Base-by-base conservation (phyloP, 2,329 filamentous ascomycete species). In the Pyrenophora teres region DNA sequence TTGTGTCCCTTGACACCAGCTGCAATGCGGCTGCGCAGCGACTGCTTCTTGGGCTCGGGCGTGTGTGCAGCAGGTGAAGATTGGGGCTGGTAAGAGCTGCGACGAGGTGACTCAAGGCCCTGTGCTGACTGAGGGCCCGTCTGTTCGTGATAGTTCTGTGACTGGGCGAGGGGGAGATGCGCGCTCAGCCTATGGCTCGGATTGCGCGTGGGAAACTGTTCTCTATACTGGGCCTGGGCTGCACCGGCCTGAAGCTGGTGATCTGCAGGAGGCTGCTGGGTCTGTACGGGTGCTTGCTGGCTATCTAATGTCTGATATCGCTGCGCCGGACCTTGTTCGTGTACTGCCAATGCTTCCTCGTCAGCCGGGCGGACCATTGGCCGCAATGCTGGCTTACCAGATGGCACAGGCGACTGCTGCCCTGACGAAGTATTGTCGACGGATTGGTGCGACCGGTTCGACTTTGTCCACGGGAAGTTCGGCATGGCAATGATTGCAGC, bases 401-500 rank as follows among this genome's bases (percentile, higher is more conserved):
- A 68, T 13, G 67, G 67, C 38, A 69, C 64, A 35, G 71, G 68
- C 47, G 69, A 71, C 21, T 65, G 59, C 42, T 71, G 71, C 38
- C 68, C 71, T 27, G 52, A 40, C 51, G 69, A 65, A 39, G 66
- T 60, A 36, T 54, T 67, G 57, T 72, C 71, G 50, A 73, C 66
- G 40, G 72, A 72, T 38, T 67, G 64, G 57, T 74, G 70, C 63
- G 72, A 72, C 52, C 65, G 64, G 39, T 73, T 74, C 64, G 67
- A 67, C 70, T 73, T 74, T 54, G 61, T 63, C 71, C 66, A 73
- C 38, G 69, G 66, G 46, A 70, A 66, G 48, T 69, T 67, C 63
- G 70, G 69, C 72, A 74, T 75, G 50, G 65, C 70, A 71, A 64
- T 48, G 57, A 57, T 53, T 51, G 52, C 56, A 59, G 55, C 59